These are phyloP conservation scores for Cenococcum geophilum DNA, from an alignment of 495 filamentous ascomycete genomes.

Conservation along the genomic window DNA sequence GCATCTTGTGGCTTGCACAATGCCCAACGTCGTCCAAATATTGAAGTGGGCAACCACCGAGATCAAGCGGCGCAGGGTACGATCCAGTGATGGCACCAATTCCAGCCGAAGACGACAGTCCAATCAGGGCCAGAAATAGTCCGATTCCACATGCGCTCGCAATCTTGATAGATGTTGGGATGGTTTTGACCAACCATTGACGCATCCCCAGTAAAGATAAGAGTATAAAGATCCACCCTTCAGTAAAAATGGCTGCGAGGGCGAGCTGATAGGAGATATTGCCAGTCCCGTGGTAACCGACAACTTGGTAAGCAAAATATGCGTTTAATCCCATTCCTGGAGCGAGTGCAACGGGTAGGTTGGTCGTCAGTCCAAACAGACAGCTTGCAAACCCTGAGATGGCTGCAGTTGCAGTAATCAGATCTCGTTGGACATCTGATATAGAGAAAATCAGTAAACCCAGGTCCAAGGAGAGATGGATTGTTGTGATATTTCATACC, in stretches of 20 bases:
- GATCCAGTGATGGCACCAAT: conserved; percentile 67
- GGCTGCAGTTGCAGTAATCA: conserved; percentile 80
- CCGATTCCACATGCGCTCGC: conserved; percentile 82
- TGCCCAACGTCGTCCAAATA: conserved; percentile 40
- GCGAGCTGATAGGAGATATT: conserved; percentile 63
- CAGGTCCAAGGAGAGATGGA: conserved; percentile 52
- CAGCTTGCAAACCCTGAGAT: conserved; percentile 66
- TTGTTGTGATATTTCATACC: too few species aligned
- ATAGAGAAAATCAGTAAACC: conserved; percentile 8
- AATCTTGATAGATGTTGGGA: conserved; percentile 73
- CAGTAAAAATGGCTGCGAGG: conserved; percentile 74
- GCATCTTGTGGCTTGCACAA: conserved; percentile 59
- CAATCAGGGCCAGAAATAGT: conserved; percentile 71
- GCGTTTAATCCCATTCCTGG: conserved; percentile 83
- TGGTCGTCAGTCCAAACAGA: conserved; percentile 67
- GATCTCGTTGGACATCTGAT: conserved; percentile 61
- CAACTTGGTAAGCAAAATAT: conserved; percentile 78
- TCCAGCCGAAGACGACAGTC: conserved; percentile 70
- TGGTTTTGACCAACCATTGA: conserved; percentile 73
- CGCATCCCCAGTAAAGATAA: conserved; percentile 70
- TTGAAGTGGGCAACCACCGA: conserved; percentile 59
- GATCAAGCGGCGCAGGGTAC: conserved; percentile 52
- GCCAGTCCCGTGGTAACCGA: conserved; percentile 64
- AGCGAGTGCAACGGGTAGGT: conserved; percentile 67
- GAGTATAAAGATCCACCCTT: conserved; percentile 65